Base-by-base conservation (phyloP, 2,329 filamentous ascomycete genomes). In the Stenocarpella maydis region DNA sequence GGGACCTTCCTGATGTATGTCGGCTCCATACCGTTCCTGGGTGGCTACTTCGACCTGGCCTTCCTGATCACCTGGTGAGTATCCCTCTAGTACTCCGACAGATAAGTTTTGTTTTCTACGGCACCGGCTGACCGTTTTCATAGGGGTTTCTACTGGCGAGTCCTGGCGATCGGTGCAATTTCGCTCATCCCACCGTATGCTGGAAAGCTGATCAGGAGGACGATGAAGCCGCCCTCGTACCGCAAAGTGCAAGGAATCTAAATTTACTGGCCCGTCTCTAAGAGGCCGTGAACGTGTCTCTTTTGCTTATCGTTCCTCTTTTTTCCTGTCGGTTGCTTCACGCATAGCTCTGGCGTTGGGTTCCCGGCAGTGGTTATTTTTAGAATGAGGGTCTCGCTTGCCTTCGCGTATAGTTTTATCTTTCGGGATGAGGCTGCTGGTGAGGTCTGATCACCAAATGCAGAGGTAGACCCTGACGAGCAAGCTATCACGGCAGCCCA, bases 201-300 rank as follows among this genome's bases (percentile, higher is more conserved):
- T 64, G 94, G 88, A 24, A 98, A 98, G 83, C 80, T 97, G 71
- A 92, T 98, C 73, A 87, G 92, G 75, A 87, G 94, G 77, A 94
- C 90, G 71, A 91, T 97, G 85, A 95, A 92, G 81, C 96, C 96
- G 72, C 95, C 95, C 24, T 97, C 92, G 77, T 98, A 98, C 82
- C 87, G 96, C 76, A 99, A 99, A 84, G 95, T 99, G 58, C 91
- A 92, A 80, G 91, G 87, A 53, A 87, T 90, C 71, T 91, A 80
- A 81, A 54, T 4, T 47, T 28, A 10, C 28, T 31, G 45, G 24
- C 19, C 41, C 50, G 52, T 17, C 6, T 52, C 7, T 14, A 6
- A 68, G 52, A 15, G 39, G 45, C 31, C 34, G 41, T 41, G 52
- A 55, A 37, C 24, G 21, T 53, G 47, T 45, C n/a, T 45, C n/a